Base-by-base conservation (phyloP, 2,329 filamentous ascomycete genomes). In the Pseudogymnoascus sp. region DNA sequence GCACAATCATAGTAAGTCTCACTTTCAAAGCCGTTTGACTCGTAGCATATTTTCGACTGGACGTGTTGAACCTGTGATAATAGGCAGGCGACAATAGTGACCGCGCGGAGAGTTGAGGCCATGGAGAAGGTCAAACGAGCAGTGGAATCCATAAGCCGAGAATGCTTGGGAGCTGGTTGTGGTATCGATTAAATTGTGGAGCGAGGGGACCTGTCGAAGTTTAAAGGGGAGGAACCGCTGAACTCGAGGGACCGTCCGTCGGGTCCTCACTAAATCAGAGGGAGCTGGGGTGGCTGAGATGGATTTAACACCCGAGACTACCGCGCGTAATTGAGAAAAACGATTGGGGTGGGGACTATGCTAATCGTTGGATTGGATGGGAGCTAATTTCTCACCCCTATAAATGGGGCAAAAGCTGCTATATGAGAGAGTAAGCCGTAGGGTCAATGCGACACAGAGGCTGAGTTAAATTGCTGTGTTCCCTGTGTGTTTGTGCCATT, bases 341-440 rank as follows among this genome's bases (percentile, higher is more conserved):
- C 10, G 14, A 33, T 55, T 55, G 49, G 49, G 49, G 7, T 55
- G 49, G 49, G 49, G 29, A 33, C 2, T 7, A 11, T 33, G 11
- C 49, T 26, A 52, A 31, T 52, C 26, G 26, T 31, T 52, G 45
- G 49, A 33, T 55, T 55, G 49, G 29, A 55, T 55, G 49, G 19
- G 49, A 55, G 26, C 49, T 55, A 55, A 55, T 55, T 55, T 55
- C 49, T 55, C 49, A 55, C 49, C 26, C 49, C 26, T 55, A 52
- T 19, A 55, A 55, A 33, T 31, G 45, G 45, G 45, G 23, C n/a
- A 8, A 55, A 19, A 12, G 49, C 14, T 49, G 11, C 23, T 52
- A 31, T 52, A 16, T 52, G 23, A 31, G 45, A 52, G 8, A 12
- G 29, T 55, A 55, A 55, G 26, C 49, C n/a, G 26, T 0, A 33